Base-by-base conservation (phyloP, 768 basidiomycete genomes). In the Serendipita vermifera region DNA sequence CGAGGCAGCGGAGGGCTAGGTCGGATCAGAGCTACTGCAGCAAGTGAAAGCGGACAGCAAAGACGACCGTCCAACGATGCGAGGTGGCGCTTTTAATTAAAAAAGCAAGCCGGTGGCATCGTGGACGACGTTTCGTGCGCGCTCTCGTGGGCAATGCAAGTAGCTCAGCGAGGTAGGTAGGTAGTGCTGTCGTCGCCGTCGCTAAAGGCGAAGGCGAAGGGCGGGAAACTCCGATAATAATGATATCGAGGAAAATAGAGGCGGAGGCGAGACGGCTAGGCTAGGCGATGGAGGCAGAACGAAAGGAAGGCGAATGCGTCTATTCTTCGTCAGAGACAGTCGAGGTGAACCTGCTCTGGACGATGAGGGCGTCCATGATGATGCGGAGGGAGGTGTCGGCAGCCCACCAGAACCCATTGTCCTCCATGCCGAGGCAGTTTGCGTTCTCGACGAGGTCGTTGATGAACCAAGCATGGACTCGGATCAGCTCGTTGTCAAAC, bases 381-480 rank as follows among this genome's bases (percentile, higher is more conserved):
- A 51, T 31, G 46, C 46, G 46, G 22, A 51, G 20, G 46, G 22
- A 20, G 46, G 24, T n/a, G 24, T 51, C 46, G 46, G 15, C n/a
- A 7, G 27, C 46, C 46, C 46, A 51, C 46, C 46, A 51, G 27
- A 51, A 51, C 24, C 27, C 27, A 11, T 7, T 9, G 29, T 31
- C 46, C 46, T 51, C 46, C 46, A 51, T 51, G 7, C 46, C 46
- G 46, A 51, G 24, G 24, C 20, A 22, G 46, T 51, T 51, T 27
- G 22, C 46, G 32, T 51, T 51, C 22, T 51, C 46, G 17, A 31
- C 46, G 46, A 51, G 46, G 24, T 51, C 46, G 27, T 31, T 22
- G 46, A 51, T 51, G 46, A 51, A 51, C 46, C 46, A 51, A n/a
- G 46, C 46, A n/a, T 51, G 46, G 15, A 31, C 29, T 22, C 46